Evolutionary conservation across 768 basidiomycete species (phyloP).

Genomic region (Cystofilobasidium bisporidii): DNA sequence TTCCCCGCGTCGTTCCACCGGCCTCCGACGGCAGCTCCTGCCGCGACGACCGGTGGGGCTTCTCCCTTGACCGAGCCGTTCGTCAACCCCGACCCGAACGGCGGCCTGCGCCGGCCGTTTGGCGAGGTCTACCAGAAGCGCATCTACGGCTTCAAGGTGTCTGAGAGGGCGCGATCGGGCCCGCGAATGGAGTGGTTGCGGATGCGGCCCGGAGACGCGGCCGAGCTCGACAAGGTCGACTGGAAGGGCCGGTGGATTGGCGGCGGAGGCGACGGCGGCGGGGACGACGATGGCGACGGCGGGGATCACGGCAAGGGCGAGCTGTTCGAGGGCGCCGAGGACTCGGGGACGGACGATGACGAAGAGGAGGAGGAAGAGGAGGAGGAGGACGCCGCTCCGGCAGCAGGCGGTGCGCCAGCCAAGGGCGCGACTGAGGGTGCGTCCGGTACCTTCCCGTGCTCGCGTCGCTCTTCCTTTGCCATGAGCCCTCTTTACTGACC

Average conservation of each 20-base stretch:
- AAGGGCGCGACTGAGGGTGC: not conserved
- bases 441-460: not conserved
- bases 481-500: too few relatives aligned
- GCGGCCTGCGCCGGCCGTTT: conserved; percentile 66
- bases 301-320: conserved; percentile 19
- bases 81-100: conserved; percentile 67
- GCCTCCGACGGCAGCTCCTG: conserved; percentile 43
- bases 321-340: conserved; percentile 24
- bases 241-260: conserved; percentile 73
- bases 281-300: conserved; percentile 42
- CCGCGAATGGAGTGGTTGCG: conserved; percentile 97
- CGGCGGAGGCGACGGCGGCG: conserved; percentile 41
- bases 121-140: conserved; percentile 80
- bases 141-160: conserved; percentile 97
- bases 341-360: conserved; percentile 17
- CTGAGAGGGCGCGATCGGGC: conserved; percentile 84
- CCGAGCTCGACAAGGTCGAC: conserved; percentile 78
- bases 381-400: conserved; percentile 1
- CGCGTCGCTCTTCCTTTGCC: not conserved
- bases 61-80: conserved; percentile 46
- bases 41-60: conserved; percentile 6
- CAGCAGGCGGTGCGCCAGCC: not conserved
- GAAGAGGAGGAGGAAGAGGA: conserved; percentile 26
- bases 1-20: conserved; percentile 80
- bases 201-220: conserved; percentile 66